phyloP scores from a whole-genome alignment of 2,329 filamentous ascomycete genomes.

The Pseudogymnoascus sp. region DNA sequence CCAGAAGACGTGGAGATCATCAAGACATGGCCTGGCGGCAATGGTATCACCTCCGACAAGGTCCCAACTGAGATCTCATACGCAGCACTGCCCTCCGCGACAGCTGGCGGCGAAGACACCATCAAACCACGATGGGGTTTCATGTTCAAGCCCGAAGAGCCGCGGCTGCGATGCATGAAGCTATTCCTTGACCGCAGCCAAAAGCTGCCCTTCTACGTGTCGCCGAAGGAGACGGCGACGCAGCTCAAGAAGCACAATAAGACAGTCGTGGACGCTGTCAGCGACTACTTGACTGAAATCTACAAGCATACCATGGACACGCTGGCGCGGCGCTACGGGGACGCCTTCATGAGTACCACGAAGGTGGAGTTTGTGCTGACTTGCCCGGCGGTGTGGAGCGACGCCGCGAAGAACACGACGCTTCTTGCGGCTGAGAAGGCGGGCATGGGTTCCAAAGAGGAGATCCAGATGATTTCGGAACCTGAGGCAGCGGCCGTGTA shows the following conservation, averaged over 20 bases:
- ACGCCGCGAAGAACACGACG: slow-evolving; percentile 77
- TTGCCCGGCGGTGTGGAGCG: slow-evolving; percentile 76
- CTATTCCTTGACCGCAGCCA: slow-evolving; percentile 74
- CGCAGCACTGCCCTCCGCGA: slow-evolving; percentile 39
- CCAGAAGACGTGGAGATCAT: slow-evolving; percentile 78
- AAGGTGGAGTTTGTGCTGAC: slow-evolving; percentile 73
- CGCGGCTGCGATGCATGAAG: slow-evolving; percentile 73
- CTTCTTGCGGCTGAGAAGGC: slow-evolving; percentile 68
- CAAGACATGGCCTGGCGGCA: slow-evolving; percentile 76
- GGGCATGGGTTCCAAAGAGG: slow-evolving; percentile 63
- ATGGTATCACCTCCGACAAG: slow-evolving; percentile 82
- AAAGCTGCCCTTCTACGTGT: slow-evolving; percentile 73
- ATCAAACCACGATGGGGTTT: slow-evolving; percentile 63
- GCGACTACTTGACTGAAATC: slow-evolving; percentile 70
- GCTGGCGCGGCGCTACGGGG: slow-evolving; percentile 64
- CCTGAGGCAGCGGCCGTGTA: slow-evolving; percentile 75
- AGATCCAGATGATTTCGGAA: slow-evolving; percentile 73
- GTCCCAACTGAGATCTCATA: slow-evolving; percentile 70
- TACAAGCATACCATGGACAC: slow-evolving; percentile 74
- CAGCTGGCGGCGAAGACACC: slow-evolving; percentile 26
- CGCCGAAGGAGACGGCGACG: slow-evolving; percentile 66
- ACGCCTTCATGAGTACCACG: slow-evolving; percentile 67
- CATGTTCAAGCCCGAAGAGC: slow-evolving; percentile 70
- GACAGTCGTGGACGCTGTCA: slow-evolving; percentile 70
- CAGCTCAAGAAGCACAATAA: slow-evolving; percentile 68